Percentiles rank a stretch among this genome's conserved stretches.
Conservation (phyloP, 2,329 filamentous ascomycete species). For the Hymenoscyphus occultus region DNA sequence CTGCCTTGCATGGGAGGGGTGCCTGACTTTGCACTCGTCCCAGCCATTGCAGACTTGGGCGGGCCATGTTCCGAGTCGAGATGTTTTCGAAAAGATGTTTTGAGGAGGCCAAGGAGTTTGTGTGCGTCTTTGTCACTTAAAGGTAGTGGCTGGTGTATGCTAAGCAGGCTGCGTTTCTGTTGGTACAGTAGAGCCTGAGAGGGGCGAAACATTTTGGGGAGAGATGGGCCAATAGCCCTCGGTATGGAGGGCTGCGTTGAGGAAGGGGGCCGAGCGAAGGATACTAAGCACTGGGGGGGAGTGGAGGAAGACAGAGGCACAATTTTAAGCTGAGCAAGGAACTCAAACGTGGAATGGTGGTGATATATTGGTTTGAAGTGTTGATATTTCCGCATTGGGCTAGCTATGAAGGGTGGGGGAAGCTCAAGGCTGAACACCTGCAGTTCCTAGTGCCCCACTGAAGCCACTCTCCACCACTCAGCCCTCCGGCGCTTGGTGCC, state of each 20-base stretch:
- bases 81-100: constrained; percentile 60
- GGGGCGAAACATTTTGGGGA: constrained; percentile 47
- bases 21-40: background rate
- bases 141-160: constrained; percentile 49
- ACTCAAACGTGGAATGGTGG: background rate
- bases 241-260: background rate
- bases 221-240: constrained; percentile 7
- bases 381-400: background rate
- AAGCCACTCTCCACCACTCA: too few species aligned
- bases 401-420: background rate
- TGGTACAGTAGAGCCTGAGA: constrained; percentile 44
- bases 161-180: constrained; percentile 44
- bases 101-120: constrained; percentile 58
- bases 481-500: background rate
- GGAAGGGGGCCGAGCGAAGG: background rate
- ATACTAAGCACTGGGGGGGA: background rate
- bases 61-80: constrained; percentile 53
- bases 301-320: background rate
- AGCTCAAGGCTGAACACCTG: background rate
- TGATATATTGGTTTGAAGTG: background rate
- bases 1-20: constrained; percentile 8
- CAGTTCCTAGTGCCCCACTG: background rate
- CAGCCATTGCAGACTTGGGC: background rate
- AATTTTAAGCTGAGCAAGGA: background rate
- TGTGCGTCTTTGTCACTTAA: constrained; percentile 56